Evolutionary conservation across 352 stramenopile genomes (phyloP).

Genomic region (Blastocystis sp.): DNA sequence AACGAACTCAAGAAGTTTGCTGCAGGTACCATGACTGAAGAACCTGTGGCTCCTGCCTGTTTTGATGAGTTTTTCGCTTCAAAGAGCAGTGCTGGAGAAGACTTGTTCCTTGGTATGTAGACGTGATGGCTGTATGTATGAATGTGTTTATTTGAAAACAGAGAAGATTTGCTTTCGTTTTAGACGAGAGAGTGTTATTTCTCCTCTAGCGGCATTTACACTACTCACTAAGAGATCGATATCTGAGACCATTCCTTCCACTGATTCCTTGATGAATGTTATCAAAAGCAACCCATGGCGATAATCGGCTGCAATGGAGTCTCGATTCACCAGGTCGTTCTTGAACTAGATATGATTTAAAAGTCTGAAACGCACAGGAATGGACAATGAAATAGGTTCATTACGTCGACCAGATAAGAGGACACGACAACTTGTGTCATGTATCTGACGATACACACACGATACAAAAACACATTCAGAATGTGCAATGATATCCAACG

Average conservation of each 20-base stretch:
- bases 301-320: background rate
- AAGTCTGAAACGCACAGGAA: background rate
- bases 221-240: background rate
- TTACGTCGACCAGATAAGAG: background rate
- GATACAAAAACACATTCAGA: background rate
- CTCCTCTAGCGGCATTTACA: background rate
- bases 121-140: background rate
- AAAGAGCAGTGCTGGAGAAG: conserved; percentile 3
- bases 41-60: conserved; percentile 1
- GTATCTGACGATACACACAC: background rate
- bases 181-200: background rate
- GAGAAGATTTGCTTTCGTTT: background rate
- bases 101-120: conserved; percentile 53
- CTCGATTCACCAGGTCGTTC: background rate
- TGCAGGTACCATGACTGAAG: conserved; percentile 1
- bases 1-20: conserved; percentile 49
- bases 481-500: background rate
- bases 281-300: background rate
- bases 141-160: background rate
- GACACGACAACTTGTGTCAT: background rate
- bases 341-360: background rate
- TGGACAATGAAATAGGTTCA: background rate
- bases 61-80: conserved; percentile 36
- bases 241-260: background rate
- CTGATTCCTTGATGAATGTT: background rate